Base-by-base conservation (phyloP, 2,329 filamentous ascomycete species). In the Trichoderma aggressivum region DNA sequence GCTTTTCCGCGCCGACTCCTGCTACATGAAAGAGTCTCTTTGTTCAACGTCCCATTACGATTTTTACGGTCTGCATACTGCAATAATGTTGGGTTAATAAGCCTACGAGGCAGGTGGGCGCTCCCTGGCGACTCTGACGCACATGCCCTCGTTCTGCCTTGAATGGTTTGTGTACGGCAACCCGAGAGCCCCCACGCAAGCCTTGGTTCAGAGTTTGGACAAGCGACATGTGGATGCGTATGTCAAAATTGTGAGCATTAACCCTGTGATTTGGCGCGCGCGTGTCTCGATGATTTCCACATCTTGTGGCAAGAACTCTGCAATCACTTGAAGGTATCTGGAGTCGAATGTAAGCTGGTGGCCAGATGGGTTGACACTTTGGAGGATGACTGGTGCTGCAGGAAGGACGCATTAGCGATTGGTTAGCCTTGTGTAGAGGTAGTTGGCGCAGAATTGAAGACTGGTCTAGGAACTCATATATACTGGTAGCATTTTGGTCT, bases 41-140 rank as follows among this genome's bases (percentile, higher is more conserved):
- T 74, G 65, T 75, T 74, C 75, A 62, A 72, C 62, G 70, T 50
- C 74, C 69, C 62, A 60, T 74, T 73, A 75, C 70, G 74, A 75
- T 72, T 71, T 66, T 75, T 72, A 75, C 72, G 74, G 73, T 74
- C 70, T 74, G 70, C 72, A 73, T 73, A 73, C 66, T 72, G 70
- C 64, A 63, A 72, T 65, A 66, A 72, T 74, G 47, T 71, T 73
- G 70, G 70, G 66, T 71, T 64, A 66, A 72, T 68, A 28, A 47
- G 71, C 59, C 70, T 64, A 60, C 43, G n/a, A 72, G 55, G 43
- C 47, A 58, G 50, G 24, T 32, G 39, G 39, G 34, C 28, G 32
- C 65, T 63, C 26, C 36, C 55, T 60, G 7, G 28, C 58, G 50
- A 34, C 50, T 11, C 50, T 60, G 14, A 53, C 24, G 28, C 59